Conservation (phyloP, 805 yeast genomes). For the Aciculoconidium aculeatum region DNA sequence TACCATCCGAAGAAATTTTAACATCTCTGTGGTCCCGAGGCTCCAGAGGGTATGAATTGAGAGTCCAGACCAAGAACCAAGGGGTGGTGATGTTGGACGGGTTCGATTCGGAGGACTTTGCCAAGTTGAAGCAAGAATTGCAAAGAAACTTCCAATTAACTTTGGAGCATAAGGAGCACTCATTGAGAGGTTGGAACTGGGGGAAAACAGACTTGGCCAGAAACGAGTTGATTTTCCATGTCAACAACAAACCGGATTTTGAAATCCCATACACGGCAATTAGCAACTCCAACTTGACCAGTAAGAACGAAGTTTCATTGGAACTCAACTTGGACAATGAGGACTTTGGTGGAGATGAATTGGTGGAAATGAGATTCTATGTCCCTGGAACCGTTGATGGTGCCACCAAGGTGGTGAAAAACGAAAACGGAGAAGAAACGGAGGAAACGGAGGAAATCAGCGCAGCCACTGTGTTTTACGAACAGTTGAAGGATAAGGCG, state of each 20-base stretch:
- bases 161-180: constrained; percentile 83
- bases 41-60: constrained; percentile 82
- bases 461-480: constrained; percentile 83
- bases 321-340: constrained; percentile 66
- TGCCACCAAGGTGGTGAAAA: constrained; percentile 28
- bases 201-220: constrained; percentile 90
- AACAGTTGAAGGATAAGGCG: constrained; percentile 86
- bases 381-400: constrained; percentile 79
- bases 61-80: constrained; percentile 81
- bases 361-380: constrained; percentile 90
- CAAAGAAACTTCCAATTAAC: constrained; percentile 67
- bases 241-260: constrained; percentile 83
- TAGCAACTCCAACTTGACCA: constrained; percentile 81
- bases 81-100: constrained; percentile 91
- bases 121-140: constrained; percentile 74
- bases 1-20: constrained; percentile 81
- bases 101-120: constrained; percentile 79
- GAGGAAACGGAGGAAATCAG: constrained; percentile 39
- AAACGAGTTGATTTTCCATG: constrained; percentile 80
- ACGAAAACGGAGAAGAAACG: constrained; percentile 17
- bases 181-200: constrained; percentile 99
- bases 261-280: constrained; percentile 83
- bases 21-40: constrained; percentile 90
- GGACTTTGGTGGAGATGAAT: constrained; percentile 83
- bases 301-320: constrained; percentile 88